Percentiles rank a stretch among this genome's conserved stretches.
phyloP scores from a whole-genome alignment of 23 red algal genomes.

The Gracilaria vermiculophylla region DNA sequence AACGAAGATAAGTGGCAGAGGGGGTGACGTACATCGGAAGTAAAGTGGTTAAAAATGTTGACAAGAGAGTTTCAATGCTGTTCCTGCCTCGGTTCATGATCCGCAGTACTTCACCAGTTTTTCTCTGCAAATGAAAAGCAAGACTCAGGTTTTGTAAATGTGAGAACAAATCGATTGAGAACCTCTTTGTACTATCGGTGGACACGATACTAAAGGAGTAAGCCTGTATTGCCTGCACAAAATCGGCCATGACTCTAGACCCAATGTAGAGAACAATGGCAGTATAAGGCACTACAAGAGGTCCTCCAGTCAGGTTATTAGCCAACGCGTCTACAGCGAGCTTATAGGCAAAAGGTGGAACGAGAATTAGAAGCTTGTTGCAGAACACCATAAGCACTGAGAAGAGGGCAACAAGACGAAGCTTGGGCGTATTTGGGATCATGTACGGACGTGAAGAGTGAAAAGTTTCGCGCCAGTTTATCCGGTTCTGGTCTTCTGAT shows the following conservation, averaged over 20 bases:
- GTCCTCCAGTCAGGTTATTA: constrained; percentile 8
- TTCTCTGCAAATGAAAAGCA: constrained; percentile 72
- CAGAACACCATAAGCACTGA: constrained; percentile 36
- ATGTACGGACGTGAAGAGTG: constrained; percentile 23
- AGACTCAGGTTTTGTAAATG: constrained; percentile 82
- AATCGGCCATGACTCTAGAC: constrained; percentile 9
- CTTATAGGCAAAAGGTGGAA: constrained; percentile 63
- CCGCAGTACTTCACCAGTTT: constrained; percentile 81
- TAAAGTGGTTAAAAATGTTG: constrained; percentile 75
- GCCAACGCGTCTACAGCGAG: constrained; percentile 68
- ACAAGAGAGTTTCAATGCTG: constrained; percentile 66
- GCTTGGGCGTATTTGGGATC: constrained; percentile 15
- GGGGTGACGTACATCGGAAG: constrained; percentile 66
- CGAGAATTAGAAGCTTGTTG: constrained; percentile 41
- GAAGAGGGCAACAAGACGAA: constrained; percentile 21
- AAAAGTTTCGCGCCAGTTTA: constrained; percentile 32
- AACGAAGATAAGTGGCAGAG: too few relatives aligned
- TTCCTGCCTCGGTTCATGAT: constrained; percentile 81
- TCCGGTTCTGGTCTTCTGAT: neutral
- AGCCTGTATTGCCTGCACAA: constrained; percentile 10
- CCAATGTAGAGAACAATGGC: constrained; percentile 51
- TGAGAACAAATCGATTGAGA: constrained; percentile 55
- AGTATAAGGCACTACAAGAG: constrained; percentile 7
- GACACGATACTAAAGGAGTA: constrained; percentile 51
- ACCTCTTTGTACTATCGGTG: constrained; percentile 42